Conservation (phyloP, 768 basidiomycete species). For the Boletus rufocinnamomeus region DNA sequence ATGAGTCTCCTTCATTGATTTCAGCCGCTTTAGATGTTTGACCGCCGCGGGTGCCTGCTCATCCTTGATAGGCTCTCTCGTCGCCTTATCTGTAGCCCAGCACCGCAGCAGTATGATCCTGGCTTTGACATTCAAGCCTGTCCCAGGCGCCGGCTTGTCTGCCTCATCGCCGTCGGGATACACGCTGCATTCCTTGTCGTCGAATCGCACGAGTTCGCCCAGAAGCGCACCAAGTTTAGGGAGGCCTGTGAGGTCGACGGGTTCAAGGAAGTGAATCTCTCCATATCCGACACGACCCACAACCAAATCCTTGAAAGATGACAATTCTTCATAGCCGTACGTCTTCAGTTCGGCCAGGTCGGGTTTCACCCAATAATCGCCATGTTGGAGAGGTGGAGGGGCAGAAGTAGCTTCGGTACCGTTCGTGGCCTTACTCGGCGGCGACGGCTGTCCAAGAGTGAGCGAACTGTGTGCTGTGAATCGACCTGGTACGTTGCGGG, state of each 20-base stretch:
- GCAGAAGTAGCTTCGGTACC: constrained; percentile 23
- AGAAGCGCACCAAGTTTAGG: constrained; percentile 77
- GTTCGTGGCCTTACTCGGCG: constrained; percentile 30
- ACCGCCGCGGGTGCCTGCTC: constrained; percentile 64
- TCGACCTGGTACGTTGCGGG: constrained; percentile 43
- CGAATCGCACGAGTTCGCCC: constrained; percentile 86
- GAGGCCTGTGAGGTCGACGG: constrained; percentile 85
- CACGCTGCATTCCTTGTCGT: constrained; percentile 89
- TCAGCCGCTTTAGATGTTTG: constrained; percentile 78
- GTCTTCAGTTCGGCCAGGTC: constrained; percentile 70
- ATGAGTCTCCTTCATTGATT: constrained; percentile 81
- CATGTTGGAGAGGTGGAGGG: constrained; percentile 61
- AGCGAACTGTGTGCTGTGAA: constrained; percentile 41
- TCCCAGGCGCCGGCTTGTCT: constrained; percentile 80
- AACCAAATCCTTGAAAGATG: constrained; percentile 70
- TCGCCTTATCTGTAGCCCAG: constrained; percentile 91
- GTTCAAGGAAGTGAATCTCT: constrained; percentile 76
- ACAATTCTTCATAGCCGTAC: constrained; percentile 71
- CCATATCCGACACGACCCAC: constrained; percentile 94
- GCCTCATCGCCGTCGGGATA: constrained; percentile 89
- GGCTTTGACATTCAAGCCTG: constrained; percentile 89
- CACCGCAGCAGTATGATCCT: constrained; percentile 74
- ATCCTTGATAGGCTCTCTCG: constrained; percentile 87
- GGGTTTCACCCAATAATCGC: constrained; percentile 92
- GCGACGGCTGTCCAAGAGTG: constrained; percentile 32